Evolutionary conservation across 164 flowering plant species (phyloP), one percentile per base, ranked within the genome.

Genomic region (Stephania yunnanensis): DNA sequence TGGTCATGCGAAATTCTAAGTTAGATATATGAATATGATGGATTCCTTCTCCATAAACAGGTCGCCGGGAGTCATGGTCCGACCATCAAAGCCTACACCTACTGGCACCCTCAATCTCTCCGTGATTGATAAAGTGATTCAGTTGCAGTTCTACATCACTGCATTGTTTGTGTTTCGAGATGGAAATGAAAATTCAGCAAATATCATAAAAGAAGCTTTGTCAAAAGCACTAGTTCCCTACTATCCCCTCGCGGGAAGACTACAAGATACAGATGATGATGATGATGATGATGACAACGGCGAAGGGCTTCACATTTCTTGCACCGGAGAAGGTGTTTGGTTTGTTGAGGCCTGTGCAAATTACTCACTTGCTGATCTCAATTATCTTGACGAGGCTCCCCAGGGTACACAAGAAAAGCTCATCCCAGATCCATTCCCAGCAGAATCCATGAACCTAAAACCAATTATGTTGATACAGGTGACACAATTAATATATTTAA

Each of bases 91-190:
- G 68, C 29, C n/a, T 65, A 65, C 68, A n/a, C 68, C 25, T 30
- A 10, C 68, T 65, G 68, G 68, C 68, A 65, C 68, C 8, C 68
- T 65, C 68, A 65, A 19, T 65, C 68, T 65, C 22, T 65, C 68
- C 29, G 20, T 65, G n/a, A 65, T 65, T n/a, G 68, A 65, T 65
- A 65, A 31, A 15, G 20, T 19, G 68, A 8, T 30, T n/a, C 20
- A 19, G 5, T 8, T 65, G n/a, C n/a, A 3, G 17, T 1, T 65
- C n/a, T 9, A n/a, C 10, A n/a, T 65, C 10, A 22, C 20, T 17
- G 10, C 68, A 12, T 9, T 65, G n/a, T 19, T 12, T n/a, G 20
- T 65, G 29, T 65, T 65, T n/a, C 20, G 10, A 65, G 10, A 19
- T 12, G 68, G 68, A 65, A 10, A 65, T 13, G 25, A 65, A 65